A percentile compares a stretch with the other conserved stretches of the same genome.
These are phyloP conservation scores for Penicillium expansum DNA, from an alignment of 2,329 filamentous ascomycete genomes.

Conservation along the genomic window DNA sequence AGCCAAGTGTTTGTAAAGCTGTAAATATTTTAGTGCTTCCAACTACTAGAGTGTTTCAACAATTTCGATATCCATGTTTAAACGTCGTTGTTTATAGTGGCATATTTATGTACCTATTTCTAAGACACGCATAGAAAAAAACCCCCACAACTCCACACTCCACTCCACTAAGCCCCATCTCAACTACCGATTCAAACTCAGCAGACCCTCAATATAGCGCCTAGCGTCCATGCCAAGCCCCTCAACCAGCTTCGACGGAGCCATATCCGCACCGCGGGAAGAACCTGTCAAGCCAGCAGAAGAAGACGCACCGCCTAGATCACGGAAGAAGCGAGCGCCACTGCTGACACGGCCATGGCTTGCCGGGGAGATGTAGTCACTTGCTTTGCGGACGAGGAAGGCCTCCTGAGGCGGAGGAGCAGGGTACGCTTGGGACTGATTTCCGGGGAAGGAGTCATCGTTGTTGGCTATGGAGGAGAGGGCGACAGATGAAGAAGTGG, in stretches of 20 bases:
- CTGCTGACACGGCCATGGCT: conserved; percentile 34
- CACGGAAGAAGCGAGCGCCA: conserved; percentile 39
- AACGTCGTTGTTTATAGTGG: background rate
- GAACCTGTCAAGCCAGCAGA: conserved; percentile 20
- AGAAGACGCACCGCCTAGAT: conserved; percentile 38
- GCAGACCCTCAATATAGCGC: conserved; percentile 47
- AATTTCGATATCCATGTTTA: background rate
- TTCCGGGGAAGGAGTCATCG: background rate
- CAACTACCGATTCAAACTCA: conserved; percentile 43
- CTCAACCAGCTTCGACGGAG: conserved; percentile 41
- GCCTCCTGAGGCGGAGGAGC: conserved; percentile 36
- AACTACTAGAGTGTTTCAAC: background rate
- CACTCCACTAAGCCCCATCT: conserved; percentile 1
- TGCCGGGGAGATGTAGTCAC: conserved; percentile 38
- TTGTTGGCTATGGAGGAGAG: conserved; percentile 10
- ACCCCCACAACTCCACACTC: background rate
- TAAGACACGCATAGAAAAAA: background rate
- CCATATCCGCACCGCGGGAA: conserved; percentile 29
- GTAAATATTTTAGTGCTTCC: background rate
- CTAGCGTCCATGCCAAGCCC: conserved; percentile 48
- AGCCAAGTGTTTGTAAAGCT: background rate
- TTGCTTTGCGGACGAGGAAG: conserved; percentile 47
- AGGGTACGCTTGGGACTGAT: background rate
- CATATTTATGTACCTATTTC: background rate
- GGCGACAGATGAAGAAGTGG: conserved; percentile 15